Conservation (phyloP, 2,329 filamentous ascomycete genomes). For the Pseudonectria buxi region DNA sequence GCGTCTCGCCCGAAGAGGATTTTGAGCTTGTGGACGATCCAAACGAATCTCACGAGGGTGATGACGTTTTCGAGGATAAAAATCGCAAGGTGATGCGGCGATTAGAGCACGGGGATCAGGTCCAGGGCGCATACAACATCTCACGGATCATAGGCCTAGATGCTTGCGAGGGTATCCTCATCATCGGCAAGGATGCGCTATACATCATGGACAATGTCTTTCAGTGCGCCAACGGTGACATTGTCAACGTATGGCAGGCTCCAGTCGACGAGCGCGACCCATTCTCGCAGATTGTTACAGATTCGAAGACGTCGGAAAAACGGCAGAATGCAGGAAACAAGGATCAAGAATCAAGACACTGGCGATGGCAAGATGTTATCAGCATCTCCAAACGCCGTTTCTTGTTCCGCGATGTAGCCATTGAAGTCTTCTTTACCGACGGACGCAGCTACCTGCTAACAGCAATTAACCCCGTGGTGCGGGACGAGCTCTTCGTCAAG, state of each 20-base stretch:
- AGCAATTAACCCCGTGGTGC: slow-evolving; percentile 62
- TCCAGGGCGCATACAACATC: slow-evolving; percentile 91
- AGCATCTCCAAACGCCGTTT: slow-evolving; percentile 95
- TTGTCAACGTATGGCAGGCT: slow-evolving; percentile 93
- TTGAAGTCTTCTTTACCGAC: slow-evolving; percentile 97
- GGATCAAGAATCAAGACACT: slow-evolving; percentile 80
- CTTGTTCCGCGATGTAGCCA: slow-evolving; percentile 86
- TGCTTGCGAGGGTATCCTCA: slow-evolving; percentile 86
- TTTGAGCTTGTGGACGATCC: slow-evolving; percentile 96
- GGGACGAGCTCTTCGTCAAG: slow-evolving; percentile 75
- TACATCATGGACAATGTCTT: slow-evolving; percentile 98
- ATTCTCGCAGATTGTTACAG: slow-evolving; percentile 88
- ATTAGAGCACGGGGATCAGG: slow-evolving; percentile 80
- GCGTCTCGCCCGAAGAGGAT: slow-evolving; percentile 63
- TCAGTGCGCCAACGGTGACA: slow-evolving; percentile 88
- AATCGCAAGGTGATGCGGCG: slow-evolving; percentile 97
- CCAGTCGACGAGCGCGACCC: slow-evolving; percentile 87
- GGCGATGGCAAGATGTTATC: slow-evolving; percentile 91
- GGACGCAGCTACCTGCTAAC: slow-evolving; percentile 92
- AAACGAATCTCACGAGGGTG: slow-evolving; percentile 68
- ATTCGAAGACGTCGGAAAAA: slow-evolving; percentile 53
- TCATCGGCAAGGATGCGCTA: slow-evolving; percentile 83
- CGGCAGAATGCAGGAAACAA: slow-evolving; percentile 45
- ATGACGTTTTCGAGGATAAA: slow-evolving; percentile 86
- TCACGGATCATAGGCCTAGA: slow-evolving; percentile 91